Base-by-base conservation (phyloP, 2,329 filamentous ascomycete species). In the Fusarium scirpi region DNA sequence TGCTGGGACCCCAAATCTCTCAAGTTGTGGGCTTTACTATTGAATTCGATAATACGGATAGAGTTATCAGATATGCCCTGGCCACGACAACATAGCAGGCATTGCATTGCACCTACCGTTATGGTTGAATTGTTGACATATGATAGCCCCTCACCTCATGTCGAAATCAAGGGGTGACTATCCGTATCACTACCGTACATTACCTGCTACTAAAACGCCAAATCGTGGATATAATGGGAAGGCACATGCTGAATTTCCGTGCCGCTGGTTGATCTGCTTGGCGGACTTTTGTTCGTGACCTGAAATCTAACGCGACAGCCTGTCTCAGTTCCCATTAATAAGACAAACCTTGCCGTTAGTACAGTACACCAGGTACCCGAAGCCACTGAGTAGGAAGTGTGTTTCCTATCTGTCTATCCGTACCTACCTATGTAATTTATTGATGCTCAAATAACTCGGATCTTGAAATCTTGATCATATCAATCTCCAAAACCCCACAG, bases 401-500 rank as follows among this genome's bases (percentile, higher is more conserved):
- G 56, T 27, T 48, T 22, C 32, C 41, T 48, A 30, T 30, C 29
- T 30, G 12, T 30, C 15, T 56, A 30, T 15, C 29, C 24, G 24
- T 24, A 24, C 24, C 24, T 29, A 29, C 10, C 27, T 30, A 38
- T 38, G 34, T n/a, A 12, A n/a, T 18, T n/a, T 61, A 24, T 30
- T 49, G 29, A 56, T 27, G n/a, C 53, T 30, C 24, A 38, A 32
- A 47, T 47, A 56, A 66, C 44, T 63, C n/a, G 51, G 51, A 73
- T 72, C 67, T 70, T 30, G 58, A 59, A 58, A 73, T 74, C 65
- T 71, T 30, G 53, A 61, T 51, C 53, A 68, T 57, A 68, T 70
- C 67, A 34, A 58, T 49, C 44, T 41, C 51, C 22, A 52, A 52
- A 20, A n/a, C 24, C 8, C 48, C 45, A 53, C 43, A 24, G n/a